Evolutionary conservation across 306 rosid genomes (phyloP).

Genomic region (Dalbergia oliveri): DNA sequence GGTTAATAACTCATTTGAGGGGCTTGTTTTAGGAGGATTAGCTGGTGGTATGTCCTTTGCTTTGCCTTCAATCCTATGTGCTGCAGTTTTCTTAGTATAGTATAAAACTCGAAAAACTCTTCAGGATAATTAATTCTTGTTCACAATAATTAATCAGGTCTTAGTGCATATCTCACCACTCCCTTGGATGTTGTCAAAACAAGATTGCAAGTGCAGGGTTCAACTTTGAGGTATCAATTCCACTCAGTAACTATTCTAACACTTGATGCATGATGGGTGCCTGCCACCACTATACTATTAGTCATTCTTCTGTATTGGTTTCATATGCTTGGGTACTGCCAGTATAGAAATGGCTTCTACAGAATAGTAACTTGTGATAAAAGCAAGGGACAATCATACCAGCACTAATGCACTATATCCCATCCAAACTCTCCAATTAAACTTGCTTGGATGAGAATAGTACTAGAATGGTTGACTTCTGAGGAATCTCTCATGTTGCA

Average conservation of each 20-base stretch:
- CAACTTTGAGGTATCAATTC: constrained; percentile 66
- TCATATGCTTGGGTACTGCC: constrained; percentile 23
- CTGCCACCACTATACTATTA: neutral
- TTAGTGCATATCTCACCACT: constrained; percentile 88
- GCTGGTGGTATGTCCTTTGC: constrained; percentile 82
- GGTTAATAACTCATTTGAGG: constrained; percentile 70
- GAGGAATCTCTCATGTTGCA: too few relatives aligned
- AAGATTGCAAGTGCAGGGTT: constrained; percentile 88
- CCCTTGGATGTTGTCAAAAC: constrained; percentile 92
- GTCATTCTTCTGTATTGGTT: neutral
- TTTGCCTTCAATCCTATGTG: constrained; percentile 28
- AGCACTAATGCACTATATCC: neutral
- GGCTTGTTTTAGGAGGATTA: constrained; percentile 82
- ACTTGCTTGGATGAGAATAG: too few relatives aligned
- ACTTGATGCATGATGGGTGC: constrained; percentile 17
- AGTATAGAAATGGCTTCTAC: constrained; percentile 9
- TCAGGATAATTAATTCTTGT: constrained; percentile 25
- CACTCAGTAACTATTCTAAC: constrained; percentile 22
- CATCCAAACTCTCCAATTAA: neutral
- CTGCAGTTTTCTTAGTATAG: constrained; percentile 5
- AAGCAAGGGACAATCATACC: too few relatives aligned
- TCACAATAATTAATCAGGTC: constrained; percentile 59
- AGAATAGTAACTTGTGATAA: constrained; percentile 7
- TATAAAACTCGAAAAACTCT: constrained; percentile 3
- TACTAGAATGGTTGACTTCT: too few relatives aligned